phyloP scores from a whole-genome alignment of 2,329 filamentous ascomycete genomes.

The Aspergillus unguis region DNA sequence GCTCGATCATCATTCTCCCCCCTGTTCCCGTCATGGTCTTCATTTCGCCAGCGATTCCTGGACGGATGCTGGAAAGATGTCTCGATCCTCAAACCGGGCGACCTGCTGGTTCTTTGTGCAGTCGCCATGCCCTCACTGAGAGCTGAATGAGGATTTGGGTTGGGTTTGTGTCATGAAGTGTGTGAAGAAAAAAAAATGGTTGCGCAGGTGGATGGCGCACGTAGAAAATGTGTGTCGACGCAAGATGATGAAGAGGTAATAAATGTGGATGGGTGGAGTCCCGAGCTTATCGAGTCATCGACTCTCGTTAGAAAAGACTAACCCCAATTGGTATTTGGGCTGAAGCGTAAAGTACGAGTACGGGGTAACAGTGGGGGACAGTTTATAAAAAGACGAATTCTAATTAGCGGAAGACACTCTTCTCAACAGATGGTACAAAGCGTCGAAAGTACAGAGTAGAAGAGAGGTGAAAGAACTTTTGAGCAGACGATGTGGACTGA shows the following conservation, averaged over 20 bases:
- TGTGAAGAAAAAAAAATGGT: background rate
- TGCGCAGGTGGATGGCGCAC: background rate
- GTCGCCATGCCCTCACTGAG: conserved; percentile 38
- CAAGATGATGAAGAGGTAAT: background rate
- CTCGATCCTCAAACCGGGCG: conserved; percentile 39
- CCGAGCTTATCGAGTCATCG: conserved; percentile 17
- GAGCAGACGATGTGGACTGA: background rate
- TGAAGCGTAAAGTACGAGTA: background rate
- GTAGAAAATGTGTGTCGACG: background rate
- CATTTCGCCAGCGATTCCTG: conserved; percentile 24
- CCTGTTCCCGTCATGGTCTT: conserved; percentile 23
- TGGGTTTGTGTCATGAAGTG: conserved; percentile 4
- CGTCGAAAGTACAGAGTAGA: background rate
- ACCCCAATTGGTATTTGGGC: conserved; percentile 9
- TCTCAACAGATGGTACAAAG: no score
- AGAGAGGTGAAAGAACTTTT: background rate
- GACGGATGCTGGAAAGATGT: conserved; percentile 33
- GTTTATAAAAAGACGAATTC: background rate
- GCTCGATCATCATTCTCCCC: conserved; percentile 26
- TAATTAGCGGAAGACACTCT: background rate
- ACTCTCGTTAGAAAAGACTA: conserved; percentile 11
- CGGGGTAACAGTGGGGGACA: background rate
- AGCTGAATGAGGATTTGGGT: conserved; percentile 11
- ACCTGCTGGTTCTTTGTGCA: conserved; percentile 29
- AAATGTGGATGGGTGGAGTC: conserved; percentile 2